A percentile compares a stretch with the other conserved stretches of the same genome.
These are phyloP conservation scores for Juglanconis juglandina DNA, from an alignment of 2,329 filamentous ascomycete genomes.

Conservation along the genomic window DNA sequence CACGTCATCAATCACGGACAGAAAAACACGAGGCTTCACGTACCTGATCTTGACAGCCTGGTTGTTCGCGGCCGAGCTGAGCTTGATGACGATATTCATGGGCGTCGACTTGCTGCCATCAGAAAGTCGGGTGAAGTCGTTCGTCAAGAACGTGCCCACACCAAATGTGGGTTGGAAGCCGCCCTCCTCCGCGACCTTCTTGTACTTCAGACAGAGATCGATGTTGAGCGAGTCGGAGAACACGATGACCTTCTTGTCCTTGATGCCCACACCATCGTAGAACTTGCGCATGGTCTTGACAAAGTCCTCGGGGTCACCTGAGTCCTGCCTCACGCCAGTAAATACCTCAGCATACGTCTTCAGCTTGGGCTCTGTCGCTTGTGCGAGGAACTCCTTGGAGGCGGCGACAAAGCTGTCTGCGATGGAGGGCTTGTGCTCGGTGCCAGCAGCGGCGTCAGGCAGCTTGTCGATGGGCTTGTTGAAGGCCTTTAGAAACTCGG, in stretches of 20 bases:
- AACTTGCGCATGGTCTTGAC: conserved; percentile 76
- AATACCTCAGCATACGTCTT: conserved; percentile 79
- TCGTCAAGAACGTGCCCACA: conserved; percentile 92
- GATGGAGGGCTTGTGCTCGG: conserved; percentile 19
- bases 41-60: conserved; percentile 84
- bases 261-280: conserved; percentile 73
- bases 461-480: conserved; percentile 56
- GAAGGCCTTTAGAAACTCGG: conserved; percentile 83
- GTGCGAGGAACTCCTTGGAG: background rate
- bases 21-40: background rate
- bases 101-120: conserved; percentile 82
- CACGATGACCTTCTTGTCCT: conserved; percentile 80
- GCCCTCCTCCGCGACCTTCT: conserved; percentile 71
- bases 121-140: conserved; percentile 75
- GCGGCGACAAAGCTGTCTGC: conserved; percentile 23
- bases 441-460: conserved; percentile 34
- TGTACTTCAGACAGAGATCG: conserved; percentile 87
- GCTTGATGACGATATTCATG: conserved; percentile 96
- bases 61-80: conserved; percentile 77
- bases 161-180: conserved; percentile 88
- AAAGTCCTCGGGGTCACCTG: conserved; percentile 78
- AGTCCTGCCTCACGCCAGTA: conserved; percentile 83
- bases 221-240: conserved; percentile 96
- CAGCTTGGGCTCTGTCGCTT: conserved; percentile 36
- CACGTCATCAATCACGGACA: background rate